Base-by-base conservation (phyloP, 768 basidiomycete species). In the Amanita fuliginea region DNA sequence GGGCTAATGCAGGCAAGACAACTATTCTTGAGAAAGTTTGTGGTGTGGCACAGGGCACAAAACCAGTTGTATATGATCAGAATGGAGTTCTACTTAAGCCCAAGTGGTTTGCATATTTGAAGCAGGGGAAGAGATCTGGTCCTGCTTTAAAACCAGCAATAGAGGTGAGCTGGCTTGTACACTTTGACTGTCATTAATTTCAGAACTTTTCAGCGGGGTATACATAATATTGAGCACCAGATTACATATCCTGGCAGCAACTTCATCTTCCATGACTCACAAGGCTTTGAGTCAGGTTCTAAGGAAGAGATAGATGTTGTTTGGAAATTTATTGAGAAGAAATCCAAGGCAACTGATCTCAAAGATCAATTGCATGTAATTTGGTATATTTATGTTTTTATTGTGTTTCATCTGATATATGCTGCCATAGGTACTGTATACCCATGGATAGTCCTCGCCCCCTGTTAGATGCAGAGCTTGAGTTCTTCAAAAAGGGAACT, bases 271-370 rank as follows among this genome's bases (percentile, higher is more conserved):
- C 71, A 72, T 36, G 70, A 72, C 49, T 72, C 70, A 18, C 49
- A 59, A 34, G 70, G 69, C 6, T 68, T 72, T 44, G 68, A 71
- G 55, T 47, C 65, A n/a, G 70, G 70, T 5, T 54, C 54, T 1
- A 53, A 19, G 62, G 26, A 26, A 5, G 26, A 26, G 26, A 26
- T 26, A 6, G 26, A 26, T 3, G 5, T 4, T 26, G 26, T 26
- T 26, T 26, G 26, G 26, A 26, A 26, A 26, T 26, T 26, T 26
- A 26, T 26, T 6, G 6, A 26, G 26, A 26, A 26, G 26, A 26
- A 26, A 26, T 26, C 26, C 6, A 6, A 3, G 26, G 26, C 26
- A 5, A 26, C 26, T 26, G 6, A 26, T 26, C 26, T 26, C 26
- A 26, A 26, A 26, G 26, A 26, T 26, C 26, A 26, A n/a, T 26